A percentile compares a stretch with the other conserved stretches of the same genome.
These are phyloP conservation scores for Arthroderma uncinatum DNA, from an alignment of 2,329 filamentous ascomycete genomes.

Conservation along the genomic window DNA sequence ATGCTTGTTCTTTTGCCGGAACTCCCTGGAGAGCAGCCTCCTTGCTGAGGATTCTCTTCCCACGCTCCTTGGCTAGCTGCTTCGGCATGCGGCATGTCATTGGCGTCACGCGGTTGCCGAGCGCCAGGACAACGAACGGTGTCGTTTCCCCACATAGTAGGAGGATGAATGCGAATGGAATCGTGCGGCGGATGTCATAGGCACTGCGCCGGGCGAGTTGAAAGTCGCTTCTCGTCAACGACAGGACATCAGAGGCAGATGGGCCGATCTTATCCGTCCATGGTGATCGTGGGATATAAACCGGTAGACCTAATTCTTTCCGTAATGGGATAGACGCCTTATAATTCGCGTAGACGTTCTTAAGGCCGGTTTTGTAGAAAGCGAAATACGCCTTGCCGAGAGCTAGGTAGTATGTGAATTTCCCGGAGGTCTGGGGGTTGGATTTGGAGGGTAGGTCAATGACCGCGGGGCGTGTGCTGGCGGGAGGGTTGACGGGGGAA, in stretches of 20 bases:
- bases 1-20: slow-evolving; percentile 11
- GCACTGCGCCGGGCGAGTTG: slow-evolving; percentile 57
- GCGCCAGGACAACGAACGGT: slow-evolving; percentile 61
- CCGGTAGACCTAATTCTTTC: slow-evolving; percentile 22
- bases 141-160: slow-evolving; percentile 77
- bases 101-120: slow-evolving; percentile 60
- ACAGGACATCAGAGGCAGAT: background rate
- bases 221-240: slow-evolving; percentile 54
- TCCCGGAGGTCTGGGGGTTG: slow-evolving; percentile 25
- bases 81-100: slow-evolving; percentile 70
- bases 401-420: slow-evolving; percentile 26
- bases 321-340: slow-evolving; percentile 26
- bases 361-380: slow-evolving; percentile 83
- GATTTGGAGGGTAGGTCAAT: slow-evolving; percentile 50
- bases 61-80: slow-evolving; percentile 52
- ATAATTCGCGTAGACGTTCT: slow-evolving; percentile 60
- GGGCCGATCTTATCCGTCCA: slow-evolving; percentile 13
- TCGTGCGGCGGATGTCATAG: slow-evolving; percentile 65
- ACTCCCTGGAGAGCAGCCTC: slow-evolving; percentile 20
- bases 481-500: slow-evolving; percentile 14
- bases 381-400: slow-evolving; percentile 63
- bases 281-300: slow-evolving; percentile 27
- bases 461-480: slow-evolving; percentile 48
- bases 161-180: slow-evolving; percentile 64
- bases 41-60: slow-evolving; percentile 40